Base-by-base conservation (phyloP, 495 filamentous ascomycete genomes). In the Pyrenula massariospora region DNA sequence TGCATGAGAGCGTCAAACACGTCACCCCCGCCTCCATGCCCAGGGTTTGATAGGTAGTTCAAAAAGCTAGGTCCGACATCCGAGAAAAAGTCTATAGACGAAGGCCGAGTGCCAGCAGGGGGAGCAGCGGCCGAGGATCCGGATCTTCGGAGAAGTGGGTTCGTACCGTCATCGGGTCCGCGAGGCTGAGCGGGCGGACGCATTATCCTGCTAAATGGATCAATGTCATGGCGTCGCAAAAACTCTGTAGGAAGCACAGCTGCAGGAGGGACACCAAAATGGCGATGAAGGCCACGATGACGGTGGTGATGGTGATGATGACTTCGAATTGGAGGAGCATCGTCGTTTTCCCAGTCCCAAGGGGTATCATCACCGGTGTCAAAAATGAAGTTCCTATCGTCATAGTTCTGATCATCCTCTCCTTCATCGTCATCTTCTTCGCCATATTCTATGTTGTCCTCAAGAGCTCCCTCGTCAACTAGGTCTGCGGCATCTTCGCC, bases 91-190 rank as follows among this genome's bases (percentile, higher is more conserved):
- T 52, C 50, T 24, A 52, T 52, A 8, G 50, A 24, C n/a, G 50
- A 8, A 5, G 50, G 50, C 10, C 31, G 8, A 42, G 8, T 15
- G 15, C 31, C 15, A 42, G 22, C 20, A 5, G n/a, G 50, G 19
- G n/a, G 50, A 19, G 19, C 50, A 52, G 8, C 19, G 19, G 50
- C 8, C 10, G 22, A 22, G 58, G 63, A 11, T 70, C 75, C 15
- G 56, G 56, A 25, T 70, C 61, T 71, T 48, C 76, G 74, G 22
- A 90, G 79, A 12, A 96, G 75, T 52, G 91, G 91, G 63, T 96
- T 95, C 2, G 78, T 75, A 19, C 88, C 89, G 62, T 95, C 89
- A 62, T 95, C 89, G 48, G 76, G 77, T 12, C 69, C 69, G 22
- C 82, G 78, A 24, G 73, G 61, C 2, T 68, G 69, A 19, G 70